Conservation (phyloP, 1,284 basidiomycete species). For the Puccinia triticina region DNA sequence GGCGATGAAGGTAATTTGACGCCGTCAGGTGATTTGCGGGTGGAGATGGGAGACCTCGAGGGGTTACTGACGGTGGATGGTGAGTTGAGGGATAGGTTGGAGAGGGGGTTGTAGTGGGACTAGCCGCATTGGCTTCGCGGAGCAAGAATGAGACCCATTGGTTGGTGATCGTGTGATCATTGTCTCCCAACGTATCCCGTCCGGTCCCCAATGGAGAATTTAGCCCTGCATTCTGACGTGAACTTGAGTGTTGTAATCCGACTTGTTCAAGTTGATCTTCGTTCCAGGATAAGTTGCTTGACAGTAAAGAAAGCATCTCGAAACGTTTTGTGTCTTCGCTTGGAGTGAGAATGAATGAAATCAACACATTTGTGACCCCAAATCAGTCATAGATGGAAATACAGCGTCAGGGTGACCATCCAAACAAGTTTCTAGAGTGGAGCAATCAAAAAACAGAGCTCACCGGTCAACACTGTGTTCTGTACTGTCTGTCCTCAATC, state of each 20-base stretch:
- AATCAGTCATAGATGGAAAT: slow-evolving; percentile 68
- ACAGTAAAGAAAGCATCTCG: slow-evolving; percentile 88
- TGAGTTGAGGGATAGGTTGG: slow-evolving; percentile 8
- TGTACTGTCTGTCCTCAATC: slow-evolving; percentile 79
- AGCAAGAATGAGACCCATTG: slow-evolving; percentile 52
- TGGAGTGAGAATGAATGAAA: slow-evolving; percentile 86
- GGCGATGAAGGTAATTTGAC: slow-evolving; percentile 32
- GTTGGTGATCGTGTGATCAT: slow-evolving; percentile 51
- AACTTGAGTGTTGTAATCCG: slow-evolving; percentile 72
- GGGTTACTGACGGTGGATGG: background rate
- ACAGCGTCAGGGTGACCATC: background rate
- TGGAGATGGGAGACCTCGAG: slow-evolving; percentile 6
- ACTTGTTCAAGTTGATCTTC: slow-evolving; percentile 88
- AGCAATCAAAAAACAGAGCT: slow-evolving; percentile 43
- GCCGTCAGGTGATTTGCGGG: slow-evolving; percentile 15
- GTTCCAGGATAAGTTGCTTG: slow-evolving; percentile 85
- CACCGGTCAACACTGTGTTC: slow-evolving; percentile 83
- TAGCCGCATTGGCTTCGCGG: slow-evolving; percentile 42
- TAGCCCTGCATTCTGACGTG: slow-evolving; percentile 21
- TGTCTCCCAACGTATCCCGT: slow-evolving; percentile 43
- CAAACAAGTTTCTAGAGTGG: background rate
- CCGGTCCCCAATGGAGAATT: background rate
- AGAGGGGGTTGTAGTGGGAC: slow-evolving; percentile 10
- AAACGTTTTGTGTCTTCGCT: slow-evolving; percentile 91
- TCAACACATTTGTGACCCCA: slow-evolving; percentile 75